Evolutionary conservation across 2,329 filamentous ascomycete genomes (phyloP).

Genomic region (Hypocreales sp.): DNA sequence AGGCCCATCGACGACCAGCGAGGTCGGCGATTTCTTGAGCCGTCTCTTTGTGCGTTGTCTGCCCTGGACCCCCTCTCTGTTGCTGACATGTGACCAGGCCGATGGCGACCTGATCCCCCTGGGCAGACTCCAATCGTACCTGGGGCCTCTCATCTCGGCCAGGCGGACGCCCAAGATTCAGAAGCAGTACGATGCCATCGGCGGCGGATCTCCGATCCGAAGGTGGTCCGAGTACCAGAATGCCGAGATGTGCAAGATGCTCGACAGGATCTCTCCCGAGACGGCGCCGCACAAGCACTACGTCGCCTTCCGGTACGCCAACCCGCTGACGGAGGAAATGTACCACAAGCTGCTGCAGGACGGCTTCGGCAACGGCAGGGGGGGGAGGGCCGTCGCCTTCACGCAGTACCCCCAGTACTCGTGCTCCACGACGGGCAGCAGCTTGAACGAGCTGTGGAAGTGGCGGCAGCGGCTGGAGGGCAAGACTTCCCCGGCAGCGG

Average conservation of each 20-base stretch:
- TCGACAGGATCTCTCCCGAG: constrained; percentile 80
- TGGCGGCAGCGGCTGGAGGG: constrained; percentile 83
- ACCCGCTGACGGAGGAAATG: constrained; percentile 88
- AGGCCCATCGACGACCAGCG: constrained; percentile 72
- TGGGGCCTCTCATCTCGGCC: constrained; percentile 74
- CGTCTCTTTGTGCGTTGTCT: constrained; percentile 66
- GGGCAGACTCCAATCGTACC: constrained; percentile 75
- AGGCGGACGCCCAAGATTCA: constrained; percentile 91
- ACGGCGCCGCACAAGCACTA: constrained; percentile 96
- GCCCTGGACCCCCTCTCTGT: not conserved
- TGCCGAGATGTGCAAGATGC: constrained; percentile 89
- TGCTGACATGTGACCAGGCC: constrained; percentile 34
- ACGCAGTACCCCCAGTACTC: constrained; percentile 98
- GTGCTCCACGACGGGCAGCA: constrained; percentile 92
- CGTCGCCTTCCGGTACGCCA: constrained; percentile 89
- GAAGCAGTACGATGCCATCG: constrained; percentile 89
- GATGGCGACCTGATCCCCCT: constrained; percentile 94
- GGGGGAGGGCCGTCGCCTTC: constrained; percentile 90
- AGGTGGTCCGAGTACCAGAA: constrained; percentile 97
- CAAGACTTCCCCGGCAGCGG: constrained; percentile 39
- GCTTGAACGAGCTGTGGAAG: constrained; percentile 94
- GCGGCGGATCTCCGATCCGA: constrained; percentile 92
- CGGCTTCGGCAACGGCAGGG: constrained; percentile 77
- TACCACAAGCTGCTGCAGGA: constrained; percentile 71
- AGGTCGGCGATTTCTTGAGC: constrained; percentile 82